phyloP scores from a whole-genome alignment of 768 basidiomycete genomes.

The Amanita polypyramis region DNA sequence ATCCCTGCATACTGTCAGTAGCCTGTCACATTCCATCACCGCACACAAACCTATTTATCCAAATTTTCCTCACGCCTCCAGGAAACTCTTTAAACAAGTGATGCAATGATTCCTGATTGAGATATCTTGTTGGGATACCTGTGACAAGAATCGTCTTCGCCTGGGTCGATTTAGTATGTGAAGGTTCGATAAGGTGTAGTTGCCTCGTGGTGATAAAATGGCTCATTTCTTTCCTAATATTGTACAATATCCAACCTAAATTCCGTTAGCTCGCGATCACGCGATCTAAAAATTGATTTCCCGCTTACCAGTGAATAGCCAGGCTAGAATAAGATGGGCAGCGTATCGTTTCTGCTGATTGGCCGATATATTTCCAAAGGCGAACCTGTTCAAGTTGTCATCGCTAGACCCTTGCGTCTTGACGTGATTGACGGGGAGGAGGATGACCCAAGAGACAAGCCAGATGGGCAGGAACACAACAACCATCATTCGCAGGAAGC shows the following conservation, averaged over 20 bases:
- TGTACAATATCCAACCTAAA: constrained; percentile 78
- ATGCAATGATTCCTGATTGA: constrained; percentile 57
- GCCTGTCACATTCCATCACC: background rate
- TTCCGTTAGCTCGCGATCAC: background rate
- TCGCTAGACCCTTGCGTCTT: constrained; percentile 35
- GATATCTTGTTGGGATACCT: constrained; percentile 72
- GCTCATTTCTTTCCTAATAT: constrained; percentile 70
- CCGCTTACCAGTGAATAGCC: constrained; percentile 64
- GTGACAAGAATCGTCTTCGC: constrained; percentile 88
- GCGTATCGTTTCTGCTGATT: constrained; percentile 50
- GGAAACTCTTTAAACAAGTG: constrained; percentile 76
- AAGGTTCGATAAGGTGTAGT: constrained; percentile 63
- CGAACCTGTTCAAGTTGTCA: constrained; percentile 57
- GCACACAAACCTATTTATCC: constrained; percentile 68
- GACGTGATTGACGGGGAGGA: constrained; percentile 66
- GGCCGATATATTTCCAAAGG: constrained; percentile 65
- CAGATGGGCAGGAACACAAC: constrained; percentile 84
- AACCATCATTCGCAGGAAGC: constrained; percentile 79
- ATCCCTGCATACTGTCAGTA: constrained; percentile 34
- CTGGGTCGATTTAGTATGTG: constrained; percentile 69
- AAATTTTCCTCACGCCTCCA: constrained; percentile 83
- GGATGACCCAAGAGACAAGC: constrained; percentile 78
- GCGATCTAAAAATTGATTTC: background rate
- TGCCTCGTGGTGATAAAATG: constrained; percentile 78
- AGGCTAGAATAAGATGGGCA: constrained; percentile 71